Base-by-base conservation (phyloP, 2,329 filamentous ascomycete genomes). In the Xylariaceae sp. region DNA sequence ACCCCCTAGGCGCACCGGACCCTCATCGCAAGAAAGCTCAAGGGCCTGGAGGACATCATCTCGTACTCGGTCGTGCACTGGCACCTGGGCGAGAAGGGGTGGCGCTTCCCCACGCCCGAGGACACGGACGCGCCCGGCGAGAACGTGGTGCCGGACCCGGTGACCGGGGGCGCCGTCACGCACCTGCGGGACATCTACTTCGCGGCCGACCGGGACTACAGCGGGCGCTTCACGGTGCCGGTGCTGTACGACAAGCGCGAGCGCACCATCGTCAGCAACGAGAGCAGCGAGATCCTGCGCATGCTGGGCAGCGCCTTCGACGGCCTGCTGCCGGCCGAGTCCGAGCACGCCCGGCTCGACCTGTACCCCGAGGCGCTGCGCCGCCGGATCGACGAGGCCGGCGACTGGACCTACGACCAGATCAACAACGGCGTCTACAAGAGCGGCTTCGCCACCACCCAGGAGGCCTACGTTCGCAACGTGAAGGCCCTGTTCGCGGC, bases 261-360 rank as follows among this genome's bases (percentile, higher is more conserved):
- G 33, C 72, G 79, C 50, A 74, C 67, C 21, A 93, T 94, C 52
- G 88, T 94, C 42, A 92, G 73, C 73, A 95, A 95, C 47, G 89
- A 94, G 70, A 87, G 83, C 59, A 80, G 80, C 46, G 89, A 95
- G 64, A 94, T 95, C 56, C 79, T 94, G 57, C 80, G 89, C 54
- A 94, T 94, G 84, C 67, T 95, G 41, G 84, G 84, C 55, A 72
- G 70, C 26, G 84, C 77, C 57, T 96, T 96, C 55, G 80, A 96
- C 57, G 71, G 75, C 43, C 54, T 85, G 22, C 56, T 89, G 16
- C 71, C 72, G 0, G 65, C 71, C 3, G 57, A 79, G 52, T 72
- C 71, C 3, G 57, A 79, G 52, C 72, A 75, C 55, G 72, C 72
- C 36, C 58, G 61, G 2, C 55, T 89, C 5, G 73, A 80, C 29